Conservation (phyloP, 208 protist species). For the Acanthamoeba lenticulata region DNA sequence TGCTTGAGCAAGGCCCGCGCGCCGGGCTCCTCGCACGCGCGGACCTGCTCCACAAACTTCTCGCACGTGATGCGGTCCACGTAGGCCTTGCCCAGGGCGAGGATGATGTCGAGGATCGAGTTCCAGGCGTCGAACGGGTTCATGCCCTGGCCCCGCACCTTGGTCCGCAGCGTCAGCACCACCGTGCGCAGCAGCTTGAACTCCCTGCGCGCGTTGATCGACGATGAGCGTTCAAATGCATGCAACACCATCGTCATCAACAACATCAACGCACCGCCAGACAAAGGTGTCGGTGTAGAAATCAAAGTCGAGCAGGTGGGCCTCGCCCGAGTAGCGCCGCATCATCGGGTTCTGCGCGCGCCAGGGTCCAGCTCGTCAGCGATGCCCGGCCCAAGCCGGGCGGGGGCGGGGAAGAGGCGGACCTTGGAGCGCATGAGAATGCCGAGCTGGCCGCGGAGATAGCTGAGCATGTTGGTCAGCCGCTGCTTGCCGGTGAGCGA, state of each 20-base stretch:
- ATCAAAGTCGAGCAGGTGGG: slow-evolving; percentile 39
- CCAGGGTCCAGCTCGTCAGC: background rate
- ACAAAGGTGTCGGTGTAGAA: slow-evolving; percentile 43
- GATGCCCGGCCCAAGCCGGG: too few species aligned
- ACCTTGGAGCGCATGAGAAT: slow-evolving; percentile 30
- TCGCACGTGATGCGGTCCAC: slow-evolving; percentile 33
- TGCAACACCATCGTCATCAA: background rate
- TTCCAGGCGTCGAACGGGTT: slow-evolving; percentile 53
- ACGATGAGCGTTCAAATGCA: background rate
- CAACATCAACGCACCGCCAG: background rate
- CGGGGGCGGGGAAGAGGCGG: background rate
- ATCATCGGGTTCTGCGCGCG: background rate
- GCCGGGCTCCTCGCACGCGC: background rate
- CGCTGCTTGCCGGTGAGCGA: slow-evolving; percentile 8
- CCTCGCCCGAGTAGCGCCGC: background rate
- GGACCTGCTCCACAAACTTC: slow-evolving; percentile 43
- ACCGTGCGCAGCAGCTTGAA: slow-evolving; percentile 40
- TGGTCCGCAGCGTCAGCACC: background rate
- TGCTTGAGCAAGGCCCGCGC: background rate
- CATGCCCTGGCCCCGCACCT: slow-evolving; percentile 13
- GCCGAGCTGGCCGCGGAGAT: slow-evolving; percentile 28
- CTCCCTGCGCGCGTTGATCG: background rate
- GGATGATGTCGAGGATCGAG: slow-evolving; percentile 22
- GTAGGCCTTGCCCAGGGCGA: slow-evolving; percentile 44
- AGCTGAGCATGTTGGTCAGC: slow-evolving; percentile 56